phyloP scores from a whole-genome alignment of 257 asterid species.

The Solanum piurae region DNA sequence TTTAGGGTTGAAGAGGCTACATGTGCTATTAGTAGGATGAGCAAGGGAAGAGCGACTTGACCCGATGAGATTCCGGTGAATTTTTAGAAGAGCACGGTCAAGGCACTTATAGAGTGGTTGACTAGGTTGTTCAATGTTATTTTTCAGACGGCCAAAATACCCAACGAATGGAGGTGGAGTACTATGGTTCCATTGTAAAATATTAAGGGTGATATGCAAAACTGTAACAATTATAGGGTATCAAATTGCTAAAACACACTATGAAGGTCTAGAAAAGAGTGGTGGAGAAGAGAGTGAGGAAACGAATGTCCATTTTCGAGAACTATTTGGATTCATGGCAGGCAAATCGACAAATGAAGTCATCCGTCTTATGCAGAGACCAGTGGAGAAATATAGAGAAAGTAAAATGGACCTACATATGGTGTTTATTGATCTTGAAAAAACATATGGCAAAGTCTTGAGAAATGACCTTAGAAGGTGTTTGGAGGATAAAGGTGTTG shows the following conservation, averaged over 20 bases:
- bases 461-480: neutral
- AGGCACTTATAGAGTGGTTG: no score
- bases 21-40: neutral
- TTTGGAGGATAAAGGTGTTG: neutral
- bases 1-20: neutral
- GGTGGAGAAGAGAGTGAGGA: no score
- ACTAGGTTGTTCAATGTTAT: no score
- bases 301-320: neutral
- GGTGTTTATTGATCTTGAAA: neutral
- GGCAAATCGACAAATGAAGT: neutral
- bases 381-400: no score
- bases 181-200: no score
- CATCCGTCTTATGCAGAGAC: neutral
- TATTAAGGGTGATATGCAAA: no score
- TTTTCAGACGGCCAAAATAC: no score
- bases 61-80: no score
- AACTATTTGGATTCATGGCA: neutral
- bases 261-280: neutral
- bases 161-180: no score
- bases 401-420: fast-evolving
- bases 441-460: neutral
- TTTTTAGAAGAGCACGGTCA: no score
- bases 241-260: neutral
- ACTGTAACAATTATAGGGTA: no score
- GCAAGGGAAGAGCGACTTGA: neutral